A percentile compares a stretch with the other conserved stretches of the same genome.
Evolutionary conservation across 202 grass and related monocot genomes (phyloP).

Genomic region (Musa balbisiana): DNA sequence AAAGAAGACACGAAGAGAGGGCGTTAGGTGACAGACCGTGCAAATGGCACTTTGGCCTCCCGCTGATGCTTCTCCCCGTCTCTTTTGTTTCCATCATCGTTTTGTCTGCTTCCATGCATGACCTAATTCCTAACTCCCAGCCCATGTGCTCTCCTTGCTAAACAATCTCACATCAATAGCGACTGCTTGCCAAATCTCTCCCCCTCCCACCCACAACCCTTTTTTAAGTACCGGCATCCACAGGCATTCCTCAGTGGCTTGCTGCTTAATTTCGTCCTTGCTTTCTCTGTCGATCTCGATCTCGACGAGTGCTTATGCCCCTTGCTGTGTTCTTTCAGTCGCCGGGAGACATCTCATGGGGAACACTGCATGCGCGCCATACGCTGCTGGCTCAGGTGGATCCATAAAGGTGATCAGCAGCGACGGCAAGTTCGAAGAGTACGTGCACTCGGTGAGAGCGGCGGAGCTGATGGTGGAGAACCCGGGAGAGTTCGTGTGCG

Average conservation of each 20-base stretch:
- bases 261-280: neutral
- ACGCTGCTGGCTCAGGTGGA: neutral
- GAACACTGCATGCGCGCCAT: constrained; percentile 37
- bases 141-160: neutral
- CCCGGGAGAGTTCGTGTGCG: constrained; percentile 78
- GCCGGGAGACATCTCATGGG: constrained; percentile 33
- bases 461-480: constrained; percentile 56
- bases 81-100: neutral
- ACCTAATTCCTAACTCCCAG: neutral
- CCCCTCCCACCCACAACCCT: neutral
- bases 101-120: neutral
- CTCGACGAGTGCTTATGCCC: neutral
- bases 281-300: neutral
- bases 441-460: constrained; percentile 37
- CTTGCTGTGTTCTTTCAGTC: neutral
- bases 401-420: constrained; percentile 43
- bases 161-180: neutral
- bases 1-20: neutral
- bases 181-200: neutral
- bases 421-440: constrained; percentile 35
- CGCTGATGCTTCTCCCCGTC: neutral
- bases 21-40: neutral
- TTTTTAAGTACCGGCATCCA: neutral
- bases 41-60: neutral
- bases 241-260: neutral